phyloP scores from a whole-genome alignment of 352 stramenopile genomes.

The Pythium inflatum region DNA sequence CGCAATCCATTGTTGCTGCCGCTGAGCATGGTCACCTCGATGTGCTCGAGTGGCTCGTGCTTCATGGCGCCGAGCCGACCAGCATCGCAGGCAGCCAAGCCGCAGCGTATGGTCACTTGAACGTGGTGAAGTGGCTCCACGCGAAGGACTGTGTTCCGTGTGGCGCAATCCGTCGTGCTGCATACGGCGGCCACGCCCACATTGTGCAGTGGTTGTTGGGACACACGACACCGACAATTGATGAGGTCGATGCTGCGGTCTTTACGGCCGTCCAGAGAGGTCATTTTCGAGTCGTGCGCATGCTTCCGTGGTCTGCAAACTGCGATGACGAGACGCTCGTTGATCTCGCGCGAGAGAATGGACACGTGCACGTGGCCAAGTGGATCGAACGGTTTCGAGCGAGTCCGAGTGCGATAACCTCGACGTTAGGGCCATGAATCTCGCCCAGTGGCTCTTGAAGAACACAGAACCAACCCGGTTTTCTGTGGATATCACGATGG shows the following conservation, averaged over 20 bases:
- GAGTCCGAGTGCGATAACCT: too few species aligned
- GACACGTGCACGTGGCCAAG: neutral
- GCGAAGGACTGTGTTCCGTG: neutral
- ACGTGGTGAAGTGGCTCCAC: slow-evolving; percentile 9
- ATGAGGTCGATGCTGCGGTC: neutral
- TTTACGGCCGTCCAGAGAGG: neutral
- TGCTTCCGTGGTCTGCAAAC: neutral
- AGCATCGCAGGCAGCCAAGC: neutral
- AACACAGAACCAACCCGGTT: too few species aligned
- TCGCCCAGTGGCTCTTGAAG: too few species aligned
- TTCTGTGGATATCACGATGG: too few species aligned
- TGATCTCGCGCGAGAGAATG: neutral
- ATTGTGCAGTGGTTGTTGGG: neutral
- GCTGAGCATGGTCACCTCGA: neutral
- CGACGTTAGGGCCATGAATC: too few species aligned
- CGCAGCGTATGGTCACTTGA: neutral
- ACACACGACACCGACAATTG: neutral
- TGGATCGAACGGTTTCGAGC: neutral
- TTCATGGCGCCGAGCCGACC: neutral
- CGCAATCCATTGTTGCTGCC: neutral
- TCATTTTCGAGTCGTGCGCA: neutral
- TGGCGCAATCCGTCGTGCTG: neutral
- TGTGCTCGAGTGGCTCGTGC: neutral
- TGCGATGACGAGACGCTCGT: neutral
- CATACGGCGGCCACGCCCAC: neutral